Conservation (phyloP, 495 filamentous ascomycete species). For the Penicillium coprophilum region DNA sequence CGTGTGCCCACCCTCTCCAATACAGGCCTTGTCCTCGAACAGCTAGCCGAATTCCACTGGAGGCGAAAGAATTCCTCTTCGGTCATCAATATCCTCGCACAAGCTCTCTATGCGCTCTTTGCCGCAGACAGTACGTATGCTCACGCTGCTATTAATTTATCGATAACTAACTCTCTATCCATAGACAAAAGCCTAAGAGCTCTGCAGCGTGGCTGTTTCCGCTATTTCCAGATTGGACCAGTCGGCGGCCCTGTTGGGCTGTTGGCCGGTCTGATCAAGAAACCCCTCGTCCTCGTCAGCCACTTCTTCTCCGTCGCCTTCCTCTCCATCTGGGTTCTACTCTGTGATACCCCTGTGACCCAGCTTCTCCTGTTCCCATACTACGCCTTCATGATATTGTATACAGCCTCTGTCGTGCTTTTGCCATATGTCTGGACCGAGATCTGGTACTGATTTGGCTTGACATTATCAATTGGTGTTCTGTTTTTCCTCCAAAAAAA, state of each 20-base stretch:
- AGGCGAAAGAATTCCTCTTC: constrained; percentile 72
- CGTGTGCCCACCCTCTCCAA: constrained; percentile 68
- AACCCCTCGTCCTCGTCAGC: constrained; percentile 75
- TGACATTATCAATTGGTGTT: not conserved
- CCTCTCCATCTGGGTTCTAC: constrained; percentile 79
- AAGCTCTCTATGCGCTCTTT: constrained; percentile 87
- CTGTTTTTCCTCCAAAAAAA: not conserved
- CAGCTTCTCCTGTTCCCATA: constrained; percentile 59
- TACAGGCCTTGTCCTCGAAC: constrained; percentile 57
- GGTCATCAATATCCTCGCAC: constrained; percentile 94
- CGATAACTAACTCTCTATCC: constrained; percentile 5
- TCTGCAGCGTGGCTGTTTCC: constrained; percentile 89
- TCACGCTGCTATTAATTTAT: not conserved
- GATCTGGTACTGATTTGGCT: constrained; percentile 27
- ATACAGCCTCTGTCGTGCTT: constrained; percentile 85
- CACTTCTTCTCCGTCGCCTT: constrained; percentile 96
- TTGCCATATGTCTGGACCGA: constrained; percentile 70
- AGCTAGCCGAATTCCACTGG: constrained; percentile 85
- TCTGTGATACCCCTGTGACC: constrained; percentile 54
- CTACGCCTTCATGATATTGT: constrained; percentile 68
- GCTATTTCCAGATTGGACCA: constrained; percentile 81
- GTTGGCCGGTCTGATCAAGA: constrained; percentile 77
- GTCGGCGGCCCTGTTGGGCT: constrained; percentile 77
- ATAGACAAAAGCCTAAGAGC: constrained; percentile 68
- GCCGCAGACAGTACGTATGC: constrained; percentile 66